A percentile compares a stretch with the other conserved stretches of the same genome.
Conservation (phyloP, 352 stramenopile species). For the Phytophthora fragariae region DNA sequence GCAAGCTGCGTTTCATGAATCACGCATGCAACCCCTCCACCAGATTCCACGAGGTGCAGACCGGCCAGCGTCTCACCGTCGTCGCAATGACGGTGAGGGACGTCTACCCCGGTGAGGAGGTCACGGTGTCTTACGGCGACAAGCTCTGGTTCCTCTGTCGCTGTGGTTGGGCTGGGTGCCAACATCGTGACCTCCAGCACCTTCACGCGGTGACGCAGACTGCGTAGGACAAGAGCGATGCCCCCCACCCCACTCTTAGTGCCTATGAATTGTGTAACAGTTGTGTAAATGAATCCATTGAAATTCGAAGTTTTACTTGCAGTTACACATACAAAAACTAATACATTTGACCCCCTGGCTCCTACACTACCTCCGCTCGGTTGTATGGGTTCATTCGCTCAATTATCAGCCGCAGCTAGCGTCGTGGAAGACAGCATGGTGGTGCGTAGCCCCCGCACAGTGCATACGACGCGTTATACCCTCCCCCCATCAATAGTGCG, state of each 20-base stretch:
- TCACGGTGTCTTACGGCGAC: not conserved
- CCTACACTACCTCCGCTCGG: too few relatives aligned
- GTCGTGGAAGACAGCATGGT: too few relatives aligned
- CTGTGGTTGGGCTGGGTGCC: not conserved
- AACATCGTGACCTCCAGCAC: not conserved
- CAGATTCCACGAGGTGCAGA: not conserved
- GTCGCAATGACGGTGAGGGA: not conserved
- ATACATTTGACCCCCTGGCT: too few relatives aligned
- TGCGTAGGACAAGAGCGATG: too few relatives aligned
- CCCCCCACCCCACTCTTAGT: not conserved
- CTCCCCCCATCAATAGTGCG: too few relatives aligned
- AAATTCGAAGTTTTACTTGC: not conserved
- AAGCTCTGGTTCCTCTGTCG: not conserved
- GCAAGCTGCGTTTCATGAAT: not conserved
- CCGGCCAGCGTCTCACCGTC: not conserved
- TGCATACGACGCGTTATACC: too few relatives aligned
- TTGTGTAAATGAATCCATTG: not conserved
- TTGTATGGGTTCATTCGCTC: too few relatives aligned
- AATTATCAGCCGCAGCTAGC: too few relatives aligned
- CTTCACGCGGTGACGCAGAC: not conserved
- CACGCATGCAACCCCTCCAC: not conserved
- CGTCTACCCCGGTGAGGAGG: not conserved
- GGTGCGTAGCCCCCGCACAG: too few relatives aligned
- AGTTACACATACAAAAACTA: not conserved
- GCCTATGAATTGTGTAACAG: not conserved